These are phyloP conservation scores for Anthostomella pinea DNA, from an alignment of 2,329 filamentous ascomycete species.

Conservation along the genomic window DNA sequence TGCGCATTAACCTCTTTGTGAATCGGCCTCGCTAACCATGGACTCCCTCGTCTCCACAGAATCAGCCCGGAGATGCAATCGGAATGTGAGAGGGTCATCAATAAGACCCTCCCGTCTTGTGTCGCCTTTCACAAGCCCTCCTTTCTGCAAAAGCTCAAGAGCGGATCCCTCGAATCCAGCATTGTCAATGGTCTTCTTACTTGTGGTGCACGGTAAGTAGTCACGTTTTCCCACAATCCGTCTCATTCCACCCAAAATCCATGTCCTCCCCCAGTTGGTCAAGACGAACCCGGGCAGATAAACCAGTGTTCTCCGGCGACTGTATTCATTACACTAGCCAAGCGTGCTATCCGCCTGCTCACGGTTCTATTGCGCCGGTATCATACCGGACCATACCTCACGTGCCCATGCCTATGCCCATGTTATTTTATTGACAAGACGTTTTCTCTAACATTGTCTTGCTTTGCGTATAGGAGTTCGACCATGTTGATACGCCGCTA, in stretches of 20 bases:
- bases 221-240: no score
- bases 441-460: conserved; percentile 15
- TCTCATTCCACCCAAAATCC: no score
- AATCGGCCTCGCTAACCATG: conserved; percentile 10
- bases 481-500: conserved; percentile 55
- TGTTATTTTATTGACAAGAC: no score
- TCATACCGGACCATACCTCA: no score
- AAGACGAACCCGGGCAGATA: no score
- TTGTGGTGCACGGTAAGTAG: conserved; percentile 56
- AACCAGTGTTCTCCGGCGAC: no score
- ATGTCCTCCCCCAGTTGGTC: no score
- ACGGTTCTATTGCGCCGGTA: no score
- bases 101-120: conserved; percentile 59
- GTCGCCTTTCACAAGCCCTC: conserved; percentile 63
- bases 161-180: conserved; percentile 51
- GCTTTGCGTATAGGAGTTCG: conserved; percentile 45
- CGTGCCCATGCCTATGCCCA: no score
- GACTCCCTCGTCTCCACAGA: conserved; percentile 26
- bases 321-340: no score
- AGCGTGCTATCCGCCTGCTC: no score
- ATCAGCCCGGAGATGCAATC: conserved; percentile 56
- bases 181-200: conserved; percentile 58
- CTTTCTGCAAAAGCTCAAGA: conserved; percentile 60
- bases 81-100: conserved; percentile 60
- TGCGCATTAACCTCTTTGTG: conserved; percentile 1